These are phyloP conservation scores for Podosphaera fusca DNA, from an alignment of 2,329 filamentous ascomycete species.

Conservation along the genomic window DNA sequence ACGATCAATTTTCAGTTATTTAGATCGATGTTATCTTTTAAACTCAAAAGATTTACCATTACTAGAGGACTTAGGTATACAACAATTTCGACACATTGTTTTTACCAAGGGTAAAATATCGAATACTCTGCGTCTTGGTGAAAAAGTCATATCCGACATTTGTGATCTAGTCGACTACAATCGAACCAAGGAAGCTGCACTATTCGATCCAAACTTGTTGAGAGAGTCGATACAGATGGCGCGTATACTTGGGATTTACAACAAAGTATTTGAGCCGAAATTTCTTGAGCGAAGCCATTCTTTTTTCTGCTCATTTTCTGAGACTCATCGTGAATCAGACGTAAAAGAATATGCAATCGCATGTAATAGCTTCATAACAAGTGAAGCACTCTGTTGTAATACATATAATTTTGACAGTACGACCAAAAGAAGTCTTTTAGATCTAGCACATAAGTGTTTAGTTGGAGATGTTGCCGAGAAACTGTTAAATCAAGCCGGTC, in stretches of 20 bases:
- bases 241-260: constrained; percentile 65
- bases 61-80: constrained; percentile 60
- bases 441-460: constrained; percentile 47
- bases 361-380: constrained; percentile 43
- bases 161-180: constrained; percentile 57
- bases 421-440: constrained; percentile 56
- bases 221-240: constrained; percentile 60
- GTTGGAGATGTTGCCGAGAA: constrained; percentile 44
- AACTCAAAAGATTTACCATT: constrained; percentile 44
- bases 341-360: constrained; percentile 56
- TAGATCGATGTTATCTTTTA: constrained; percentile 74
- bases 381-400: constrained; percentile 57
- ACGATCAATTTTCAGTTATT: constrained; percentile 76
- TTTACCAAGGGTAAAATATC: constrained; percentile 15
- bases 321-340: constrained; percentile 34
- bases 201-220: constrained; percentile 42
- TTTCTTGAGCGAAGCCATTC: constrained; percentile 44
- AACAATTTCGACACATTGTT: constrained; percentile 43
- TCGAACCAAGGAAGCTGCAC: constrained; percentile 28
- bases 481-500: constrained; percentile 39
- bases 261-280: constrained; percentile 51
- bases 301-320: constrained; percentile 49
- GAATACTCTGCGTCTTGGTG: constrained; percentile 18
- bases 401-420: constrained; percentile 60
- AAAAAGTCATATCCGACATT: constrained; percentile 30